Evolutionary conservation across 208 protist species (phyloP), one percentile per base, ranked within the genome.

Genomic region (Leishmania amazonensis): DNA sequence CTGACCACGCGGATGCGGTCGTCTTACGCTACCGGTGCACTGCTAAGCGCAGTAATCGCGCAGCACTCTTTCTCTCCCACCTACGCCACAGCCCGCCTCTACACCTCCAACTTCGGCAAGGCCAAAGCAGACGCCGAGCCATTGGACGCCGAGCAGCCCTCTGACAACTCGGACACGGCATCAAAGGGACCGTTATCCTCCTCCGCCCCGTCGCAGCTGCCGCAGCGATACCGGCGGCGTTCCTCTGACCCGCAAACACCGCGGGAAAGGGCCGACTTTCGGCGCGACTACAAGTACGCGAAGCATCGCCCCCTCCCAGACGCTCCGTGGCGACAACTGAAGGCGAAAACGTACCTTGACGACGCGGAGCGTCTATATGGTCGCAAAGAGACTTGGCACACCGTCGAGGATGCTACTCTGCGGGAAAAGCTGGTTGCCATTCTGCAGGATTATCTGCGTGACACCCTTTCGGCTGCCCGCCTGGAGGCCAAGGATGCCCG

Each of bases 351-450:
- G 35, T 98, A 98, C 84, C 84, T 98, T 65, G 95, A 98, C 78
- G 95, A 98, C 78, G 95, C 95, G 8, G 95, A 98, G 85, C 90
- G 95, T 6, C 84, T 97, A 51, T 95, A 97, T 83, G 95, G 95
- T 24, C 84, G 95, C 28, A 98, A 96, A 74, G 93, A 98, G 53
- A 93, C 84, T 53, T 98, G 95, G 93, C 84, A 90, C 78, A 76
- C 74, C 13, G 86, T 93, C 7, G 79, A 90, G 62, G 91, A 96
- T 67, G 83, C 86, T 38, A 86, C 85, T 67, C 70, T 97, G 79
- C 85, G 91, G 2, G 93, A 96, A 76, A 95, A 94, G 76, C 87
- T 96, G 35, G 89, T 93, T 31, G 84, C 92, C 15, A 88, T 96
- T 64, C 80, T 97, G 73, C 90, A 94, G 73, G 92, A 96, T 77